phyloP scores from a whole-genome alignment of 352 stramenopile species.

The Phytopythium helicoides region DNA sequence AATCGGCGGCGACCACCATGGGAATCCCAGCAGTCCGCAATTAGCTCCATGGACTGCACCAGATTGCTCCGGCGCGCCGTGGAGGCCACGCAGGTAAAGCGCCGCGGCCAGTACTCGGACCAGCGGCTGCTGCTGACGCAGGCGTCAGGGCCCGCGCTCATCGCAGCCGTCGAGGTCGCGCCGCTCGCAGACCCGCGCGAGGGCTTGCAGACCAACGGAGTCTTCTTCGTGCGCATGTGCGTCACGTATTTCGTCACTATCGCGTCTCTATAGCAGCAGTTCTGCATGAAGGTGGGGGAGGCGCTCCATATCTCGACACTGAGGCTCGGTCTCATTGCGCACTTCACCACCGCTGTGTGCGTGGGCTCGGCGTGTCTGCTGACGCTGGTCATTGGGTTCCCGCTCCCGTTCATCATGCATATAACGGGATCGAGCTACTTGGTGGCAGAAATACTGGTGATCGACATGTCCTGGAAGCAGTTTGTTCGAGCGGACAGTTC shows the following conservation, averaged over 20 bases:
- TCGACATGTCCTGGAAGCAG: neutral
- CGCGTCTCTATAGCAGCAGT: neutral
- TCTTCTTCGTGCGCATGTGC: conserved; percentile 4
- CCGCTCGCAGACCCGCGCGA: neutral
- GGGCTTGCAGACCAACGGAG: neutral
- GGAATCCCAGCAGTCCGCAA: too few species aligned
- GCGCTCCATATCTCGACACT: neutral
- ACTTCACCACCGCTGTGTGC: neutral
- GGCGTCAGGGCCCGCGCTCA: neutral
- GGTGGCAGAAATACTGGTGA: neutral
- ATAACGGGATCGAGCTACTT: neutral
- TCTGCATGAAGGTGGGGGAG: neutral
- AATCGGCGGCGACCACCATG: too few species aligned
- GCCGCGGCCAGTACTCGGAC: neutral
- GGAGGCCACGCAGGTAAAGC: neutral
- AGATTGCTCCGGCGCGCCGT: neutral
- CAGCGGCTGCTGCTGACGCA: neutral
- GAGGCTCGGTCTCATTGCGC: neutral
- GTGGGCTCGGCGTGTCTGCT: neutral
- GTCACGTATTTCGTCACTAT: neutral
- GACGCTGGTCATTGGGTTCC: neutral
- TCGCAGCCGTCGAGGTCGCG: neutral
- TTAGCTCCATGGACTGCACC: too few species aligned
- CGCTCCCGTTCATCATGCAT: conserved; percentile 2
- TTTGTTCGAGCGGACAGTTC: neutral